phyloP scores from a whole-genome alignment of 2,329 filamentous ascomycete genomes.

The Fusarium bulbicola region DNA sequence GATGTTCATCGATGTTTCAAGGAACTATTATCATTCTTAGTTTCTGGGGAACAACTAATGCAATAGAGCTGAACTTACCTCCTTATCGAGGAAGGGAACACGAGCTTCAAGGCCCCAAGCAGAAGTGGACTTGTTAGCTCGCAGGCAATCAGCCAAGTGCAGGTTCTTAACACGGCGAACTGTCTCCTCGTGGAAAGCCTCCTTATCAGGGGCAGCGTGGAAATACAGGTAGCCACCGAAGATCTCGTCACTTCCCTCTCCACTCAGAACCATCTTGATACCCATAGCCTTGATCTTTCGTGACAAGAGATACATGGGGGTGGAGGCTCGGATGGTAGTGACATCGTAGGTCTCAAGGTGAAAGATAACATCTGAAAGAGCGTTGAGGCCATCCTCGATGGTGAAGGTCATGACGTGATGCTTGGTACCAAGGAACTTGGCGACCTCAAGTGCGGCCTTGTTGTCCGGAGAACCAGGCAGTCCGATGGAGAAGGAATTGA shows the following conservation, averaged over 20 bases:
- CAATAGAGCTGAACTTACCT: conserved; percentile 56
- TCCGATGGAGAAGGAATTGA: conserved; percentile 99
- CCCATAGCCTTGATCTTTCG: conserved; percentile 99
- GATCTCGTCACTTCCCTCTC: conserved; percentile 97
- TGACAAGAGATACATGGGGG: conserved; percentile 96
- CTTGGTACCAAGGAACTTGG: conserved; percentile 96
- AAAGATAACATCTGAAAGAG: conserved; percentile 96
- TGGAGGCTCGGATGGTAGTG: conserved; percentile 97
- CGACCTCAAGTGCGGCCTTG: conserved; percentile 89
- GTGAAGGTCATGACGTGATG: conserved; percentile 99
- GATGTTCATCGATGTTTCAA: conserved; percentile 91
- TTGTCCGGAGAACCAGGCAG: conserved; percentile 93
- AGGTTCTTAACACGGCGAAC: conserved; percentile 95
- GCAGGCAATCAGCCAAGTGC: conserved; percentile 93
- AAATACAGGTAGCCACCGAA: conserved; percentile 99
- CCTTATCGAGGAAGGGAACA: conserved; percentile 97
- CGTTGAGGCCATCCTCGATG: conserved; percentile 95
- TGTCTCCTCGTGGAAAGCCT: conserved; percentile 95
- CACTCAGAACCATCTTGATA: conserved; percentile 98
- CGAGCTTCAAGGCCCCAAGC: conserved; percentile 98
- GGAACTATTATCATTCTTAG: conserved; percentile 67
- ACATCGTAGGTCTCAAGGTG: conserved; percentile 98
- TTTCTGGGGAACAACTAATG: background rate
- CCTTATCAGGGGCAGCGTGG: conserved; percentile 89
- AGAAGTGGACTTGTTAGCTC: conserved; percentile 98